phyloP scores from a whole-genome alignment of 768 basidiomycete species.

The Xanthoconium stramineum region DNA sequence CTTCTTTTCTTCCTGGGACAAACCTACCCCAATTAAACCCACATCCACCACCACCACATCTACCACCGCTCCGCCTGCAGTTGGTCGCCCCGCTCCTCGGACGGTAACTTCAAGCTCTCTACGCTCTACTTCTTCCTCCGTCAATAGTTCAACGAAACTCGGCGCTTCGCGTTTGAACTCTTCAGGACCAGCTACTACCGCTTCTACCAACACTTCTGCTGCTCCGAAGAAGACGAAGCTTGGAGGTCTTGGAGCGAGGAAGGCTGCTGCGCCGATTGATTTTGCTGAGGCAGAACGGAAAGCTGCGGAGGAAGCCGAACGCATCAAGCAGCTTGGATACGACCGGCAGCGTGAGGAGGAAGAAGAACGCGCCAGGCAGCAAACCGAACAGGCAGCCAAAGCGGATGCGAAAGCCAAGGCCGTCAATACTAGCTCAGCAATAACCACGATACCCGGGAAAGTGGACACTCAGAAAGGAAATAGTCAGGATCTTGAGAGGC shows the following conservation, averaged over 20 bases:
- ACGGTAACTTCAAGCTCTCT: conserved; percentile 65
- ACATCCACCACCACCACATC: conserved; percentile 51
- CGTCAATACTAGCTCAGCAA: conserved; percentile 22
- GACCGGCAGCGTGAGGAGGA: conserved; percentile 82
- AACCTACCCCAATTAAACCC: conserved; percentile 59
- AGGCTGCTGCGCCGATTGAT: conserved; percentile 75
- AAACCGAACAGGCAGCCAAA: conserved; percentile 47
- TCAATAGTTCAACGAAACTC: conserved; percentile 34
- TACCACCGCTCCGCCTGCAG: conserved; percentile 50
- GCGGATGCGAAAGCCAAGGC: conserved; percentile 30
- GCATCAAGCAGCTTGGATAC: conserved; percentile 89
- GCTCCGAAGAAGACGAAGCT: conserved; percentile 63
- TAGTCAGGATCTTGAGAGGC: conserved; percentile 49
- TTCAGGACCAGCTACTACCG: conserved; percentile 32
- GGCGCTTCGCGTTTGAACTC: conserved; percentile 44
- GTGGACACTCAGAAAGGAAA: conserved; percentile 38
- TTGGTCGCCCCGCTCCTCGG: conserved; percentile 57
- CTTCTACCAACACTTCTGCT: conserved; percentile 30
- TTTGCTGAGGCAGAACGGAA: conserved; percentile 93
- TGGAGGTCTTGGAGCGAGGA: conserved; percentile 83
- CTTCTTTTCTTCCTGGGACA: conserved; percentile 97
- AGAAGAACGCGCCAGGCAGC: conserved; percentile 68
- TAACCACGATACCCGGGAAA: conserved; percentile 25
- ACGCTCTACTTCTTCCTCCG: conserved; percentile 41
- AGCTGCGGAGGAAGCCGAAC: conserved; percentile 88